These are phyloP conservation scores for Russula sp. DNA, from an alignment of 768 basidiomycete genomes.

Conservation along the genomic window DNA sequence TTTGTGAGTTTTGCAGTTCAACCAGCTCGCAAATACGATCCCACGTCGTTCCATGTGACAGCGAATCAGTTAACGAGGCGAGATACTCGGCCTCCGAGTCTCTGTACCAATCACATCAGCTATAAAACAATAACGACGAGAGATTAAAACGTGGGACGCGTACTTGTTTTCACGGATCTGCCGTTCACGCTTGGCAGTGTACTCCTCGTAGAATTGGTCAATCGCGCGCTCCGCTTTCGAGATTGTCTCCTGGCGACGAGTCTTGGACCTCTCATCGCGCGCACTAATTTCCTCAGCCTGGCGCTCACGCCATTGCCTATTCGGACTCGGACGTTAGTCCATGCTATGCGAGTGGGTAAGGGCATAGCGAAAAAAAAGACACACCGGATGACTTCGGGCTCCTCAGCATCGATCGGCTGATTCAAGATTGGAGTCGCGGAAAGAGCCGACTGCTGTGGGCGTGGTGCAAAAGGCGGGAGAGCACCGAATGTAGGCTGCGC, in stretches of 20 bases:
- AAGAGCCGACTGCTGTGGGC: conserved; percentile 65
- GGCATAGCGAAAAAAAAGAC: background rate
- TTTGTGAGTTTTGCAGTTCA: conserved; percentile 93
- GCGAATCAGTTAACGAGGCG: conserved; percentile 59
- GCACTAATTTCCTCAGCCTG: conserved; percentile 78
- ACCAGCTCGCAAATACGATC: conserved; percentile 82
- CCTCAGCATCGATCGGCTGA: conserved; percentile 66
- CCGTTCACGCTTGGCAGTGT: conserved; percentile 82
- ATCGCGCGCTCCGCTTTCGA: conserved; percentile 79
- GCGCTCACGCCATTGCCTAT: conserved; percentile 80
- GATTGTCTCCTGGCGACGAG: conserved; percentile 75
- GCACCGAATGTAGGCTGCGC: conserved; percentile 43
- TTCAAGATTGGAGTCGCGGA: conserved; percentile 69
- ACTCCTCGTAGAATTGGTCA: conserved; percentile 86
- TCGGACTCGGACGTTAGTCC: background rate
- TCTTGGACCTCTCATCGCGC: conserved; percentile 76
- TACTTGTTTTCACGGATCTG: conserved; percentile 96
- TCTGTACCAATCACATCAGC: conserved; percentile 38
- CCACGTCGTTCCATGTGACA: conserved; percentile 93
- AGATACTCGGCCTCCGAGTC: conserved; percentile 83
- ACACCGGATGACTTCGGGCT: conserved; percentile 83
- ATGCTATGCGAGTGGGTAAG: background rate
- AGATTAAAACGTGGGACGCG: conserved; percentile 34
- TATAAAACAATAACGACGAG: background rate
- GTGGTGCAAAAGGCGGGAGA: conserved; percentile 60